A percentile compares a stretch with the other conserved stretches of the same genome.
Conservation (phyloP, 441 rosid genomes). For the Viola pubescens region DNA sequence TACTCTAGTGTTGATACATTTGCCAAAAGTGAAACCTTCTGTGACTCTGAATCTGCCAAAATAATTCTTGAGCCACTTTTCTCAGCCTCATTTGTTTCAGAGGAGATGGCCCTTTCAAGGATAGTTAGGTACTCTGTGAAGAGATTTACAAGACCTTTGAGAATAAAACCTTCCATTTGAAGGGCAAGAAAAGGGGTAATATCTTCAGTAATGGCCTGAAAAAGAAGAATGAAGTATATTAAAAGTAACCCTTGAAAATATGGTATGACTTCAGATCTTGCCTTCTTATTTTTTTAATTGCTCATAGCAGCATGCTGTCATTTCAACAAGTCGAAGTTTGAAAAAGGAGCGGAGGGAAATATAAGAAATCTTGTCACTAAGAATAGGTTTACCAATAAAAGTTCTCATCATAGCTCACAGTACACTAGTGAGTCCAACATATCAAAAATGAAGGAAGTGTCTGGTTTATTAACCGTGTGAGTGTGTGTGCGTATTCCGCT, state of each 20-base stretch:
- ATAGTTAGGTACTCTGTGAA: constrained; percentile 35
- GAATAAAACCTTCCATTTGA: constrained; percentile 43
- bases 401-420: not conserved
- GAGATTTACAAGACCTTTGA: constrained; percentile 36
- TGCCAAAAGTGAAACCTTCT: constrained; percentile 41
- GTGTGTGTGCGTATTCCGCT: not conserved
- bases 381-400: not conserved
- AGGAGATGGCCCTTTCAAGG: constrained; percentile 35
- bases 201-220: constrained; percentile 40
- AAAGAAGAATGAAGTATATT: constrained; percentile 8
- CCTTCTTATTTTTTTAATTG: not conserved
- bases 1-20: constrained; percentile 40
- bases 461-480: not conserved
- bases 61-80: constrained; percentile 21
- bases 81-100: constrained; percentile 15
- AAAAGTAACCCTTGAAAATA: not conserved
- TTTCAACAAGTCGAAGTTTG: not conserved
- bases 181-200: constrained; percentile 34
- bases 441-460: not conserved
- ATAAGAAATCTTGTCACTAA: not conserved
- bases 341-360: not conserved
- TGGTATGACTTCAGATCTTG: not conserved
- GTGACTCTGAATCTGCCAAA: constrained; percentile 28
- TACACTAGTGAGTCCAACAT: not conserved
- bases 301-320: too few species aligned